Base-by-base conservation (phyloP, 2,329 filamentous ascomycete genomes). In the Thelonectria discophora region DNA sequence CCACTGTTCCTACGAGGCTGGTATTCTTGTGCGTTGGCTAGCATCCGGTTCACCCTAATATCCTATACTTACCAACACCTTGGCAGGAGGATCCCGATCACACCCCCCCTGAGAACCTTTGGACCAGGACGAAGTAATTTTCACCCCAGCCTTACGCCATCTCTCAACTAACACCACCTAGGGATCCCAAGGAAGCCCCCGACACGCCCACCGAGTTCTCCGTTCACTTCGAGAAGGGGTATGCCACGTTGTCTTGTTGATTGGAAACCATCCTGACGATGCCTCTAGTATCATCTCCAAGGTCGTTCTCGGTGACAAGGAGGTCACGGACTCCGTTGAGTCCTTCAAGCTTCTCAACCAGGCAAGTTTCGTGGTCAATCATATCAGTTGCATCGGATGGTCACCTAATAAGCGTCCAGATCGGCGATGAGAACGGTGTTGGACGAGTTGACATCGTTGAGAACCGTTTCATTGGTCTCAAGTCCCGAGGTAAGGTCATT, bases 1-100 rank as follows among this genome's bases (percentile, higher is more conserved):
- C 8, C 91, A 94, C 79, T 91, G 88, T 83, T 84, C 80, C 64
- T 95, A 94, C 77, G 92, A 96, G 81, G 88, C 88, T 53, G 91
- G 91, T 74, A 89, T 88, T 65, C 82, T 90, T 47, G 17, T 21
- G 5, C 42, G 11, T 18, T 13, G 18, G 10, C n/a, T 15, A 17
- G 39, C 39, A 20, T 20, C 39, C 39, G 17, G 11, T 40, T 40
- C 3, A 42, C 13, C 39, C 39, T n/a, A 20, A 17, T 37, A 37
- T 3, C 3, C 34, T 48, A 48, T 24, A 48, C 12, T 48, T 21
- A 30, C n/a, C 7, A 17, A 21, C 24, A 48, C 30, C 30, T 49
- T 37, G 17, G 20, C n/a, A 34, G 6, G 88, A 90, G 76, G 82
- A 84, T 58, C 79, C 81, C n/a, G 72, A 82, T 67, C 77, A 81